Conservation (phyloP, 345 rosid species). For the Syzygium aromaticum region DNA sequence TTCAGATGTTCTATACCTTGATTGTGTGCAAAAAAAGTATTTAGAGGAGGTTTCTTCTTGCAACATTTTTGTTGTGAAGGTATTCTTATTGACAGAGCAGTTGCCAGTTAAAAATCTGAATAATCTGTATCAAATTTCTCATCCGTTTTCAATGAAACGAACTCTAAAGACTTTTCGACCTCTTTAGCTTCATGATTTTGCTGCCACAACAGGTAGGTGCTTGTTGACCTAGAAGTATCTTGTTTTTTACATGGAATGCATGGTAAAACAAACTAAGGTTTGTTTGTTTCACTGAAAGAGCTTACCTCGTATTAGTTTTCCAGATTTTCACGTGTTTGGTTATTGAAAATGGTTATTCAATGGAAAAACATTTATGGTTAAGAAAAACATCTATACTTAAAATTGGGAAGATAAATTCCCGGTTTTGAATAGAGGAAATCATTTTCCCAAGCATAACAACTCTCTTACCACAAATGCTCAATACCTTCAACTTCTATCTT, state of each 20-base stretch:
- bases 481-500: background rate
- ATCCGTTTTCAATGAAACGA: background rate
- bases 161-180: background rate
- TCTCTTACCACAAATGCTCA: background rate
- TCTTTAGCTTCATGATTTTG: background rate
- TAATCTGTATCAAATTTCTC: background rate
- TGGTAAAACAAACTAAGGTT: background rate
- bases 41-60: conserved; percentile 94
- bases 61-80: conserved; percentile 84
- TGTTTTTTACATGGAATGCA: background rate
- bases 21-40: conserved; percentile 73
- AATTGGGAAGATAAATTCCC: background rate
- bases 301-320: background rate
- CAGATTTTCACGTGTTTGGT: background rate
- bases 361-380: background rate
- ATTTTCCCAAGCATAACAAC: background rate
- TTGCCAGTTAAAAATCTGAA: background rate
- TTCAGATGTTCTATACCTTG: conserved; percentile 90
- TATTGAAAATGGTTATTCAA: background rate
- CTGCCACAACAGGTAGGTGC: background rate
- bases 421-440: background rate
- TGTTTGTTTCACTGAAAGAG: background rate
- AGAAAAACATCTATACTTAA: background rate
- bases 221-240: background rate
- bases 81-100: conserved; percentile 6